Conservation (phyloP, 2,329 filamentous ascomycete species). For the Fusarium fujikuroi region DNA sequence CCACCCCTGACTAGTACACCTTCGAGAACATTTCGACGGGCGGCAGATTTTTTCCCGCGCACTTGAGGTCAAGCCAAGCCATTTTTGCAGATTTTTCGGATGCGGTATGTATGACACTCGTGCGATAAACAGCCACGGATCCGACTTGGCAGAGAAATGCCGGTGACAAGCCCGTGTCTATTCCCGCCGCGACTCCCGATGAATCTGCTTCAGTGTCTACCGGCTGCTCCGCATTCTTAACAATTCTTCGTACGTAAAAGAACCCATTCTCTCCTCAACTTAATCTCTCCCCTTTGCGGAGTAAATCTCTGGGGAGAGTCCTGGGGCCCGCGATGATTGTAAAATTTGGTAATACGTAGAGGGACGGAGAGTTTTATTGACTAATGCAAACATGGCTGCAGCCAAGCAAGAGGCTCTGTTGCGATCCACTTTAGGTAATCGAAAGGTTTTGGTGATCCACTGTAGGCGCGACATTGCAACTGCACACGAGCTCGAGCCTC, state of each 20-base stretch:
- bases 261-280: slow-evolving; percentile 30
- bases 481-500: slow-evolving; percentile 25
- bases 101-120: slow-evolving; percentile 11
- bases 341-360: background rate
- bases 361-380: slow-evolving; percentile 30
- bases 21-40: slow-evolving; percentile 36
- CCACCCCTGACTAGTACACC: slow-evolving; percentile 27
- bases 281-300: slow-evolving; percentile 38
- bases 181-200: background rate
- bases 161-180: background rate
- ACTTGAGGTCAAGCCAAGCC: slow-evolving; percentile 8
- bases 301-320: slow-evolving; percentile 23
- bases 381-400: slow-evolving; percentile 35
- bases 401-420: slow-evolving; percentile 38
- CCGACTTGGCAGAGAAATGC: slow-evolving; percentile 20
- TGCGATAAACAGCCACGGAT: slow-evolving; percentile 16
- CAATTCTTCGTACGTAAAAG: slow-evolving; percentile 30
- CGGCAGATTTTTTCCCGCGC: background rate
- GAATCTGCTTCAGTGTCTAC: background rate
- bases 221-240: slow-evolving; percentile 27
- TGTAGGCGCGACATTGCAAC: background rate
- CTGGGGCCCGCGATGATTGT: too few species aligned
- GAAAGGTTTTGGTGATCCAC: slow-evolving; percentile 26
- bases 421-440: slow-evolving; percentile 34
- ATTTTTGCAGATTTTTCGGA: slow-evolving; percentile 13